phyloP scores from a whole-genome alignment of 257 asterid genomes.

The Knoxia roxburghii region DNA sequence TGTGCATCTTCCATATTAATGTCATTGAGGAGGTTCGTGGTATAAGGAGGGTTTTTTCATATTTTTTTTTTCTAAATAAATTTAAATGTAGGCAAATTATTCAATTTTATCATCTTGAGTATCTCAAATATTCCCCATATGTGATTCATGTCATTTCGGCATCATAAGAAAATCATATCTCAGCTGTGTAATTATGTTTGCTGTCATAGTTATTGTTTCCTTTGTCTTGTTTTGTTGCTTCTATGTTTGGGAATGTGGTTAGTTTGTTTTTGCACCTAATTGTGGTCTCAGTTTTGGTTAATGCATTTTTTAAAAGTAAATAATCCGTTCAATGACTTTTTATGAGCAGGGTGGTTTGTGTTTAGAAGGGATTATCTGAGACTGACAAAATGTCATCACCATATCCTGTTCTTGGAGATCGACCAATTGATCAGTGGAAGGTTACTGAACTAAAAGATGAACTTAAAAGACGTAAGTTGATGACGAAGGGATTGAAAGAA shows the following conservation, averaged over 20 bases:
- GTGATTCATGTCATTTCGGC: neutral
- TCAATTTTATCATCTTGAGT: neutral
- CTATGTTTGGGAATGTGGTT: neutral
- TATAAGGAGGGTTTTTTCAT: neutral
- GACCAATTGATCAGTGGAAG: slow-evolving; percentile 85
- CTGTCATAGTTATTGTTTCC: neutral
- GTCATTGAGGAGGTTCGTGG: neutral
- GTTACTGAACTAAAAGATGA: slow-evolving; percentile 93
- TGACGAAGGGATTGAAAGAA: slow-evolving; percentile 74
- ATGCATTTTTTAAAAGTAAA: too few relatives aligned
- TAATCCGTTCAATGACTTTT: too few relatives aligned
- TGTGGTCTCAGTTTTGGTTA: neutral
- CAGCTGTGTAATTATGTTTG: neutral
- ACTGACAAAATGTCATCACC: slow-evolving; percentile 64
- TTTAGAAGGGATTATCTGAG: slow-evolving; percentile 11
- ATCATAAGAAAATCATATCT: neutral
- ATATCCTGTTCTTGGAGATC: slow-evolving; percentile 50
- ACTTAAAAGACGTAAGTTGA: slow-evolving; percentile 67
- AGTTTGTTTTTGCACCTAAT: neutral
- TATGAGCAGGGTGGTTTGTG: slow-evolving; percentile 28
- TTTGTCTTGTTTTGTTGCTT: neutral
- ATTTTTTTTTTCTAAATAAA: too few relatives aligned
- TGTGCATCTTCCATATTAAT: neutral
- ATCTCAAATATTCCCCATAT: neutral
- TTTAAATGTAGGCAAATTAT: neutral